These are phyloP conservation scores for Lavandula angustifolia DNA, from an alignment of 257 asterid genomes.

Conservation along the genomic window DNA sequence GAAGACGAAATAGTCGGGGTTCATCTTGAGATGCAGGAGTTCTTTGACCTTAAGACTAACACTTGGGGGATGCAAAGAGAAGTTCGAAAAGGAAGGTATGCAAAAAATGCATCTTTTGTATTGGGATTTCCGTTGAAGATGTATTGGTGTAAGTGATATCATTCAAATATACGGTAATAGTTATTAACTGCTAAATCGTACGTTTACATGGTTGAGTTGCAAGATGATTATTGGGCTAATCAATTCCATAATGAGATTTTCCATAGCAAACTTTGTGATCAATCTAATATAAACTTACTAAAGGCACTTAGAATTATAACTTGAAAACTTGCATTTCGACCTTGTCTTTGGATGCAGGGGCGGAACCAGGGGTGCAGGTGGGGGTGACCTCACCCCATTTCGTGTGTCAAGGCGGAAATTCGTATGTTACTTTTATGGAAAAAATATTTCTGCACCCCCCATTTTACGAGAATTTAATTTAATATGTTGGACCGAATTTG, in stretches of 20 bases:
- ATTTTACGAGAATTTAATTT: background rate
- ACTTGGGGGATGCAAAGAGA: slow-evolving; percentile 54
- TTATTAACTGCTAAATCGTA: too few relatives aligned
- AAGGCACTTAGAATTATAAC: background rate
- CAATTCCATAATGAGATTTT: too few relatives aligned
- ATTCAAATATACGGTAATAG: background rate
- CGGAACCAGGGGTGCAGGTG: too few relatives aligned
- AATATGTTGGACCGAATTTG: too few relatives aligned
- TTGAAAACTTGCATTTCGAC: slow-evolving; percentile 10
- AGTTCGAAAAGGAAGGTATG: slow-evolving; percentile 76
- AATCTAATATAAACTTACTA: background rate
- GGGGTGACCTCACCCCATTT: too few relatives aligned
- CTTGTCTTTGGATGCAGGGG: too few relatives aligned
- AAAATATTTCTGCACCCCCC: too few relatives aligned
- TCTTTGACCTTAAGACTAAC: slow-evolving; percentile 52
- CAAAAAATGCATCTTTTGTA: background rate
- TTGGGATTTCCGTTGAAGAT: background rate
- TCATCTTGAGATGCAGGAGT: slow-evolving; percentile 41
- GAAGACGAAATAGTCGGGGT: slow-evolving; percentile 46
- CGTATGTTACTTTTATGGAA: too few relatives aligned
- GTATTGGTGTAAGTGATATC: background rate
- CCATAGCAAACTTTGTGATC: background rate
- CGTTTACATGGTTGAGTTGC: background rate
- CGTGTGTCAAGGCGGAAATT: too few relatives aligned
- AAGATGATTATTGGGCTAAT: background rate